Conservation (phyloP, 805 yeast species). For the Spathaspora sp. region DNA sequence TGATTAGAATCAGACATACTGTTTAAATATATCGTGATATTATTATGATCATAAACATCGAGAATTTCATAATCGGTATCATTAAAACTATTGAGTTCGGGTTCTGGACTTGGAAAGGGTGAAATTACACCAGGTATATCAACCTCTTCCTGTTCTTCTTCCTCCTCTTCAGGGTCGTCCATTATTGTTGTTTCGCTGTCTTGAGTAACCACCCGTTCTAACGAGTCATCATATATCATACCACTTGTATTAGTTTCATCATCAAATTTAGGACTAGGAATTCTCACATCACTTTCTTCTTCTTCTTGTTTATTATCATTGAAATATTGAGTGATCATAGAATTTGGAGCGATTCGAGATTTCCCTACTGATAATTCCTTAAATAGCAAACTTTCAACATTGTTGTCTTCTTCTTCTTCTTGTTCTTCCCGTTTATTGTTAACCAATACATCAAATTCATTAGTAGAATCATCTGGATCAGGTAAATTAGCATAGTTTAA, state of each 20-base stretch:
- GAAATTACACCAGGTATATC: background rate
- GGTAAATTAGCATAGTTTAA: conserved; percentile 19
- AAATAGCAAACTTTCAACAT: conserved; percentile 2
- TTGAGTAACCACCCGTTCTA: conserved; percentile 6
- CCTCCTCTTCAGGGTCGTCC: background rate
- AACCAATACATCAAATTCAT: conserved; percentile 17
- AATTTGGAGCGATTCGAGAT: background rate
- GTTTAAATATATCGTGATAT: conserved; percentile 9
- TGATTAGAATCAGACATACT: conserved; percentile 2
- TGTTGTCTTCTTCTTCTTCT: background rate
- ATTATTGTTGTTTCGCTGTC: conserved; percentile 7
- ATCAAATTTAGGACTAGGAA: conserved; percentile 1
- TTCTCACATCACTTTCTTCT: background rate
- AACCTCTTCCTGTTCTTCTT: background rate
- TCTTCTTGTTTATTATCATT: background rate
- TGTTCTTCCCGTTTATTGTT: conserved; percentile 2
- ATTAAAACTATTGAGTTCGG: conserved; percentile 1
- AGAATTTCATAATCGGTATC: conserved; percentile 6
- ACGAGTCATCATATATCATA: conserved; percentile 1
- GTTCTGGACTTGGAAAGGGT: conserved; percentile 3
- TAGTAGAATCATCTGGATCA: conserved; percentile 12
- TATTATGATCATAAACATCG: conserved; percentile 11
- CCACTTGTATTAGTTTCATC: background rate
- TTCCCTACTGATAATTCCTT: background rate
- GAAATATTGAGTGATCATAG: conserved; percentile 5